Base-by-base conservation (phyloP, 2,329 filamentous ascomycete genomes). In the Aureobasidium zeae region DNA sequence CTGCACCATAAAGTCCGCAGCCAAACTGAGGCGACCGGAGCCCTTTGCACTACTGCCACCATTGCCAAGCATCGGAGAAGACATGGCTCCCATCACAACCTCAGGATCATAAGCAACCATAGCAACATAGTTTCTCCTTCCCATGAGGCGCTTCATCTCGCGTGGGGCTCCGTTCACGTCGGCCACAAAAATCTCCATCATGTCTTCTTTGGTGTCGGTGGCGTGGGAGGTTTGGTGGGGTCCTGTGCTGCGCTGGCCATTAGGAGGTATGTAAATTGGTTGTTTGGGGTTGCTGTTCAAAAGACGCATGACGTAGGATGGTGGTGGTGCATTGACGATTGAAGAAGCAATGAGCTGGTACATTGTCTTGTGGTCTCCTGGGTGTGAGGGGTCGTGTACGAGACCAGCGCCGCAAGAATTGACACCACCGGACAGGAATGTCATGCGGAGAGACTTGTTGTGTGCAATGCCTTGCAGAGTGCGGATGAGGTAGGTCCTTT, bases 171-270 rank as follows among this genome's bases (percentile, higher is more conserved):
- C 89, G 43, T 81, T 86, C 12, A 91, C 86, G 55, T 98, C 91
- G 6, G 82, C 85, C 56, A 91, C 86, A 74, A 98, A 98, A 53
- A 98, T 93, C 69, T 98, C 91, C 84, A 98, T 94, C 91, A 98
- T 98, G 65, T 98, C 91, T 63, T 98, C 91, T 65, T 98, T 96
- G 34, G 91, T 98, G 61, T 98, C 91, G 2, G 81, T 82, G 1
- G 83, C 80, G 51, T 77, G 76, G 13, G 25, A 8, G 9, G 26
- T n/a, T 12, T 25, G 31, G 8, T 45, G 46, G 20, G 28, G 22
- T n/a, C 32, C 34, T 1, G 73, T 72, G 48, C 70, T 74, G 51
- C 77, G 71, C 53, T 80, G 76, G n/a, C 89, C 89, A 63, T 98
- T 98, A 44, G 76, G 73, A 0, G 91, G 91, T 44, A 98, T 74